Conservation (phyloP, 176 grass and related monocot species). For the Juncus effusus region DNA sequence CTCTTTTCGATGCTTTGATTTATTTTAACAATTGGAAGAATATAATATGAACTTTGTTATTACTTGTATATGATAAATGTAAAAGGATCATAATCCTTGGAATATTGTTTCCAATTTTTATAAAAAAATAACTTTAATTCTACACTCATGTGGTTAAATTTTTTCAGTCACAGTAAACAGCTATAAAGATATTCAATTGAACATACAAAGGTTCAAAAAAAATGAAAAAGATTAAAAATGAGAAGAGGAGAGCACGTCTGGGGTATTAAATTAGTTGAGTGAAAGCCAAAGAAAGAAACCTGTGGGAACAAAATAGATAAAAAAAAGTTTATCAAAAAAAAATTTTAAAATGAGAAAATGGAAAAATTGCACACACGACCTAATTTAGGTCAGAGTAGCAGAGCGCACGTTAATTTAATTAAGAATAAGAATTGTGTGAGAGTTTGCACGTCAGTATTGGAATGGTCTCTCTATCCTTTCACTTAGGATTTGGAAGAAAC, state of each 20-base stretch:
- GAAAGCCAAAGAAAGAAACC: conserved; percentile 25
- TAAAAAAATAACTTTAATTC: too few species aligned
- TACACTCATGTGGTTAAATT: too few species aligned
- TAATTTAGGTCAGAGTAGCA: conserved; percentile 18
- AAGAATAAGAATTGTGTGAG: neutral
- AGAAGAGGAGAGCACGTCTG: conserved; percentile 11
- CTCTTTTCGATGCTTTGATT: too few species aligned
- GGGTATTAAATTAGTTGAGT: conserved; percentile 39
- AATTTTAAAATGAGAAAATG: too few species aligned
- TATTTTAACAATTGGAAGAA: too few species aligned
- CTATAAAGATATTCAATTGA: too few species aligned
- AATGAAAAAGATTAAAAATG: neutral
- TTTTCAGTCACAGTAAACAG: too few species aligned
- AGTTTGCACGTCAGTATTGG: conserved; percentile 16
- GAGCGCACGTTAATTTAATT: conserved; percentile 23
- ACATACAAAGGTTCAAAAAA: too few species aligned
- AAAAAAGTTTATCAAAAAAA: conserved; percentile 13
- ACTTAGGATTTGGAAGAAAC: conserved; percentile 6
- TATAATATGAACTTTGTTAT: too few species aligned
- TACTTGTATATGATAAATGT: too few species aligned
- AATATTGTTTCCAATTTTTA: too few species aligned
- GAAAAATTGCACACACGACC: conserved; percentile 20
- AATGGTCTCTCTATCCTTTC: neutral
- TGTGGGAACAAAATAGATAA: conserved; percentile 17
- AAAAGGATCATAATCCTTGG: too few species aligned